Percentiles rank a stretch among this genome's conserved stretches.
Conservation (phyloP, 23 red algal genomes). For the Agarophyton chilense region DNA sequence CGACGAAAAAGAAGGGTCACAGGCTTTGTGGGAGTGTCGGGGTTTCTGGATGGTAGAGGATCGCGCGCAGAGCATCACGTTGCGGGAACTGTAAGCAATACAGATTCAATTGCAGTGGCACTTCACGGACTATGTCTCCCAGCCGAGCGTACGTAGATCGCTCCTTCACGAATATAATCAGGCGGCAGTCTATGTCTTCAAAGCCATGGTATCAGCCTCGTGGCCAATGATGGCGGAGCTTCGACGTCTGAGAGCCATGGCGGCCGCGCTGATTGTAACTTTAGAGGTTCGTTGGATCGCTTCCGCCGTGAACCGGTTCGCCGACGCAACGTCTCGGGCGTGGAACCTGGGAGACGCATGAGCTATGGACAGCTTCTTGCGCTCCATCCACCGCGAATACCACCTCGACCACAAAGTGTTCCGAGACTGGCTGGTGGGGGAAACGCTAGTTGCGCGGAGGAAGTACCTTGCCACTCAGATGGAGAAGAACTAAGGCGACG, state of each 20-base stretch:
- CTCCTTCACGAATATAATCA: slow-evolving; percentile 32
- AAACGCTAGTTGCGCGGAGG: background rate
- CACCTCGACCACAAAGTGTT: background rate
- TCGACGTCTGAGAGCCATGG: background rate
- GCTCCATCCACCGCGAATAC: background rate
- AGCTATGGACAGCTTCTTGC: background rate
- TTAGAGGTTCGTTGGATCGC: slow-evolving; percentile 9
- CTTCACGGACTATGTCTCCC: background rate
- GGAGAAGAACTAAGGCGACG: background rate
- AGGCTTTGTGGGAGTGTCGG: background rate
- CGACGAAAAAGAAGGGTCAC: background rate
- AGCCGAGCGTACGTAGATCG: background rate
- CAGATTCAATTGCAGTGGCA: background rate
- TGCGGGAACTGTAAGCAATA: background rate
- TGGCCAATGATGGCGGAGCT: slow-evolving; percentile 45
- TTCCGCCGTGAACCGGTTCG: slow-evolving; percentile 23
- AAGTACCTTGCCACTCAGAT: background rate
- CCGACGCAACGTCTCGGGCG: background rate
- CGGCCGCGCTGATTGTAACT: background rate
- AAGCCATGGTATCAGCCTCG: slow-evolving; percentile 3
- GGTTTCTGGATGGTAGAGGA: slow-evolving; percentile 7
- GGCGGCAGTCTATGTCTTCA: background rate
- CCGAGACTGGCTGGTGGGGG: background rate
- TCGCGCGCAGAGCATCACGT: background rate
- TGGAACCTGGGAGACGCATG: background rate